Evolutionary conservation across 352 stramenopile genomes (phyloP), one percentile per base, ranked within the genome.

Genomic region (Phytophthora europaea): DNA sequence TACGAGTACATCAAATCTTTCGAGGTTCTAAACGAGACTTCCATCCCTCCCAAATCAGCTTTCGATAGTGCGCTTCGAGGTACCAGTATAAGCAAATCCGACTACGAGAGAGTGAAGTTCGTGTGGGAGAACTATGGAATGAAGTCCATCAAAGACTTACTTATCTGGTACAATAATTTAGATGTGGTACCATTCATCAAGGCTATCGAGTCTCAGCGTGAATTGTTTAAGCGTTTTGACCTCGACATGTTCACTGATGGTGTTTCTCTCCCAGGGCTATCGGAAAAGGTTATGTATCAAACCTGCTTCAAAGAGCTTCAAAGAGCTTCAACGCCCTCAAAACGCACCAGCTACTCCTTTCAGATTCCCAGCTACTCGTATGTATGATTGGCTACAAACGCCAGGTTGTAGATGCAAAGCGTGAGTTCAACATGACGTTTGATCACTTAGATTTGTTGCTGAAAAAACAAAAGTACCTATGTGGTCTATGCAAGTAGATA

Each of bases 401-500:
- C 9, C 34, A 40, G 34, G 34, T 15, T 40, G 34, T n/a, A n/a
- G n/a, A n/a, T n/a, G n/a, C n/a, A n/a, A n/a, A n/a, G n/a, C n/a
- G n/a, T n/a, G n/a, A n/a, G n/a, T n/a, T n/a, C n/a, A n/a, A n/a
- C n/a, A n/a, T n/a, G n/a, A n/a, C n/a, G n/a, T n/a, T n/a, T n/a
- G n/a, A n/a, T n/a, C n/a, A n/a, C n/a, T n/a, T n/a, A n/a, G n/a
- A n/a, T n/a, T n/a, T n/a, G n/a, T n/a, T n/a, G n/a, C n/a, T n/a
- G n/a, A n/a, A 43, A 2, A 52, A 67, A 9, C 70, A 79, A 43
- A 58, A 67, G 10, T 82, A 75, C 61, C 16, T 59, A 0, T 82
- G 75, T 43, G 10, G 4, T 48, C 48, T 70, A 12, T 81, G 75
- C 53, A n/a, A n/a, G n/a, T n/a, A n/a, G n/a, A n/a, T n/a, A n/a